Base-by-base conservation (phyloP, 129 eudicot genomes). In the Escallonia herrerae region DNA sequence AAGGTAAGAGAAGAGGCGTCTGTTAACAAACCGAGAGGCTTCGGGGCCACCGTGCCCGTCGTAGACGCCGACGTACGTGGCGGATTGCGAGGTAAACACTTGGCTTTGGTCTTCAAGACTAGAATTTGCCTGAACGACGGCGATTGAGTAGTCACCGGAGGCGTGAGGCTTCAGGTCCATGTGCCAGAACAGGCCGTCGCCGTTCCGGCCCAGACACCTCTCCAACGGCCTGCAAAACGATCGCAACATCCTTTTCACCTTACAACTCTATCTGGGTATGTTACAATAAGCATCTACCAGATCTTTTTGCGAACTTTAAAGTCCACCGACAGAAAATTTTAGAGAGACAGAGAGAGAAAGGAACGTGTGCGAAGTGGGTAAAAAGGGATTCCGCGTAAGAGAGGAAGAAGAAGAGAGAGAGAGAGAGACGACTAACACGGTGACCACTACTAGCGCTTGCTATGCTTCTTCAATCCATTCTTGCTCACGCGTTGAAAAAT, bases 21-120 rank as follows among this genome's bases (percentile, higher is more conserved):
- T 80, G 56, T 86, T 93, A 15, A 88, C 96, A 43, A 87, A 87
- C n/a, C 90, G 83, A 55, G 97, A 82, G 52, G 97, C 95, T 65
- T 90, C 95, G 56, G 97, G 91, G 4, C 97, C 97, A 40, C 97
- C 97, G 65, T 90, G 97, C 49, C 97, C 97, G 52, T 90, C 97
- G 72, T 90, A 90, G 49, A 90, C 95, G 37, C 97, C 97, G 47
- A 90, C 82, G 48, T 79, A 87, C 15, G 97, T 90, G 38, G 95
- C 90, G 10, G 93, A 84, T 40, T 95, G 95, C 5, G 97, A 87
- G 6, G 93, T 87, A 48, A 69, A 87, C 1, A 90, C 95, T 71
- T 87, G 93, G 52, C 85, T 82, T 50, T 90, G 97, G 63, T 90
- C 97, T 72, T 90, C 97, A 3, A 90, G 81, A 63, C 55, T 73